A percentile compares a stretch with the other conserved stretches of the same genome.
Conservation (phyloP, 352 stramenopile genomes). For the Phytophthora crassamura region DNA sequence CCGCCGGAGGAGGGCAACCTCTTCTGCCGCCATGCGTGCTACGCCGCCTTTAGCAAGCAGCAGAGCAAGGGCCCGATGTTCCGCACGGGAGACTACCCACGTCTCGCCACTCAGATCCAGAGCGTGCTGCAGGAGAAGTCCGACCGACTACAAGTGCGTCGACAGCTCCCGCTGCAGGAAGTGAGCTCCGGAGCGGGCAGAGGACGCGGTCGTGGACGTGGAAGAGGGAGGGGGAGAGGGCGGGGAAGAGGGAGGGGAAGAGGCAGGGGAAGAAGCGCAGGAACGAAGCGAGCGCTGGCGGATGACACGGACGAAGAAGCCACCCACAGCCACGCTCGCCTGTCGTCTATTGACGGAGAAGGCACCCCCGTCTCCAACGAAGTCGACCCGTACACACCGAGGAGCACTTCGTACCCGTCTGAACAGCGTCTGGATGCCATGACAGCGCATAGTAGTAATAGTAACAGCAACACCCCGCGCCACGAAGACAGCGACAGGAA, state of each 20-base stretch:
- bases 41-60: constrained; percentile 52
- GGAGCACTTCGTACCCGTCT: constrained; percentile 14
- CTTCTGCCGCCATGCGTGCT: constrained; percentile 76
- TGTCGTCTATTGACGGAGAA: constrained; percentile 28
- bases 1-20: constrained; percentile 69
- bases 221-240: constrained; percentile 28
- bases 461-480: constrained; percentile 23
- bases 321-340: constrained; percentile 17
- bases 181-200: constrained; percentile 7
- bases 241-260: constrained; percentile 36
- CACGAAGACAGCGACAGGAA: constrained; percentile 27
- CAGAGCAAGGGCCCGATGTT: constrained; percentile 24
- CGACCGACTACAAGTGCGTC: constrained; percentile 35
- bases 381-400: constrained; percentile 19
- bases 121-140: constrained; percentile 43
- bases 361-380: constrained; percentile 12
- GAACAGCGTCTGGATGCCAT: constrained; percentile 17
- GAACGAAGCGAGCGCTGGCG: constrained; percentile 33
- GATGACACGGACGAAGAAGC: constrained; percentile 23
- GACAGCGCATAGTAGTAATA: constrained; percentile 29
- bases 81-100: constrained; percentile 45
- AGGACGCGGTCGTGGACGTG: constrained; percentile 21
- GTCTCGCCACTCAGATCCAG: constrained; percentile 57
- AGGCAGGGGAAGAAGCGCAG: constrained; percentile 25
- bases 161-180: constrained; percentile 32